phyloP scores from a whole-genome alignment of 1,284 basidiomycete species.

The Ustilago bromivora region DNA sequence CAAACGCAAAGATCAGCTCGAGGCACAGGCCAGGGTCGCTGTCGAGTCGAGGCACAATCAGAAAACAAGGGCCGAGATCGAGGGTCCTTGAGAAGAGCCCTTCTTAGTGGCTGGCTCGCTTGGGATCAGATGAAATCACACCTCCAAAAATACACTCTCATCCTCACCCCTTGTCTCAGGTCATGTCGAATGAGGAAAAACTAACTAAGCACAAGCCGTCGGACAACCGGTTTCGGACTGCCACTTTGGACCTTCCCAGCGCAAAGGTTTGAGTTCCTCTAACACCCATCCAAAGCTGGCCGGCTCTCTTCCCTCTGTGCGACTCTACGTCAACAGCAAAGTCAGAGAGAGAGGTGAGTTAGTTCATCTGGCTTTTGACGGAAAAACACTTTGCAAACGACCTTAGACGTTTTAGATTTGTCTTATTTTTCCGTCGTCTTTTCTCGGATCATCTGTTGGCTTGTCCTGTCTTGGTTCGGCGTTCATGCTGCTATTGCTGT shows the following conservation, averaged over 20 bases:
- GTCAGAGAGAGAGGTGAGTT: neutral
- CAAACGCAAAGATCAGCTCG: slow-evolving; percentile 16
- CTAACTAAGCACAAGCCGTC: neutral
- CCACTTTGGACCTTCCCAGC: neutral
- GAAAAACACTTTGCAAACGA: too few relatives aligned
- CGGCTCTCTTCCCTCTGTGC: neutral
- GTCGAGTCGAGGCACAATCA: neutral
- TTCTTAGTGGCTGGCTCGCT: slow-evolving; percentile 9
- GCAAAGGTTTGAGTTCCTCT: neutral
- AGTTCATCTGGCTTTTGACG: too few relatives aligned
- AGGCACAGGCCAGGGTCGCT: neutral
- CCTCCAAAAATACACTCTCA: slow-evolving; percentile 14
- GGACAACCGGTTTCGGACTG: neutral
- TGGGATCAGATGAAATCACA: slow-evolving; percentile 2
- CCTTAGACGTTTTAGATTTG: too few relatives aligned
- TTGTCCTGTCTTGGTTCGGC: neutral
- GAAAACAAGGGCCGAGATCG: slow-evolving; percentile 19
- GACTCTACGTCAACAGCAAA: neutral
- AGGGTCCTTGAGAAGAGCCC: slow-evolving; percentile 14
- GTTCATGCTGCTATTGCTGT: slow-evolving; percentile 1
- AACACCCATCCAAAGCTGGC: too few relatives aligned
- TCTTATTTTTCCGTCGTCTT: neutral
- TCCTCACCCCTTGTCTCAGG: neutral
- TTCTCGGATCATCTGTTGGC: neutral
- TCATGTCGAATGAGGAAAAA: neutral